Evolutionary conservation across 352 stramenopile genomes (phyloP).

Genomic region (Pythium vanterpoolii): DNA sequence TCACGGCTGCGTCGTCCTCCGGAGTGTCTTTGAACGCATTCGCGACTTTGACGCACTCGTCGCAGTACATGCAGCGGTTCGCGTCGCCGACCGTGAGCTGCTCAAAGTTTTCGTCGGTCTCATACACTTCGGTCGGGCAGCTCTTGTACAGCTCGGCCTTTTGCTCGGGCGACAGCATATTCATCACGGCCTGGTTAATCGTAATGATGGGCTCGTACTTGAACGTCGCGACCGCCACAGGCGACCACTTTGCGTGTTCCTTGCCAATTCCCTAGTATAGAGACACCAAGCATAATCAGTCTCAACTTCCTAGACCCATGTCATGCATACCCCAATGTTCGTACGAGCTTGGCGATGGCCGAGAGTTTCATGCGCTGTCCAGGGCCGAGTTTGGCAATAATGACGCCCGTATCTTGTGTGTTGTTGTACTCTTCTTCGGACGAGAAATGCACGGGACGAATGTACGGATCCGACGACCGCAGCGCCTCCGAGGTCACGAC

Average conservation of each 20-base stretch:
- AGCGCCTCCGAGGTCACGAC: constrained; percentile 77
- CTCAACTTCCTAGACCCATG: not conserved
- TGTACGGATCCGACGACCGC: constrained; percentile 84
- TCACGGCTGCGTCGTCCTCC: constrained; percentile 94
- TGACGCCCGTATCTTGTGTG: constrained; percentile 94
- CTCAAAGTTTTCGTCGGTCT: constrained; percentile 91
- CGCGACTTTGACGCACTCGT: constrained; percentile 92
- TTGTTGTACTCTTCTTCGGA: constrained; percentile 90
- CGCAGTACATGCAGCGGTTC: constrained; percentile 93
- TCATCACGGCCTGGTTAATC: constrained; percentile 90
- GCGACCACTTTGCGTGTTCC: constrained; percentile 97
- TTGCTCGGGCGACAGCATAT: constrained; percentile 92
- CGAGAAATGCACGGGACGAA: constrained; percentile 81
- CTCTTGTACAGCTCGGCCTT: constrained; percentile 94
- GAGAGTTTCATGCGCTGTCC: constrained; percentile 94
- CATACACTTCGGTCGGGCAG: constrained; percentile 93
- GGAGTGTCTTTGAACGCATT: constrained; percentile 93
- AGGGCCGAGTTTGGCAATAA: constrained; percentile 95
- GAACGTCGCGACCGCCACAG: constrained; percentile 94
- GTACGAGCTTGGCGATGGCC: constrained; percentile 89
- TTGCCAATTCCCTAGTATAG: constrained; percentile 93
- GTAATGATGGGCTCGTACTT: constrained; percentile 91
- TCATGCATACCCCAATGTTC: constrained; percentile 1
- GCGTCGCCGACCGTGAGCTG: constrained; percentile 65
- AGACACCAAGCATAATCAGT: not conserved